phyloP scores from a whole-genome alignment of 495 filamentous ascomycete genomes.

The Aeminium ludgeri region DNA sequence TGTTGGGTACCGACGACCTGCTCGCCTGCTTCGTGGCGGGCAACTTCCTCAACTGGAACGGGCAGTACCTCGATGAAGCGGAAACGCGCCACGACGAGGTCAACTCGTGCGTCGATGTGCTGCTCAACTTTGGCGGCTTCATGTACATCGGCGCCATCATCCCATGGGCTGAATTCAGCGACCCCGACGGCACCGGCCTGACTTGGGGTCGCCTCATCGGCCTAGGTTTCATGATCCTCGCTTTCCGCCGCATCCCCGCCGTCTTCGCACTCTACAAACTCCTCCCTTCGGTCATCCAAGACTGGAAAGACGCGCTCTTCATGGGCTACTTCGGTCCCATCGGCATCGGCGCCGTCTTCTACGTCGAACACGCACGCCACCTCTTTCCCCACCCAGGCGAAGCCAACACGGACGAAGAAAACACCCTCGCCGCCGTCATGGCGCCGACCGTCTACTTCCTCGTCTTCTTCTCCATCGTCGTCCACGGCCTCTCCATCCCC shows the following conservation, averaged over 20 bases:
- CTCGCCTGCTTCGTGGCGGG: constrained; percentile 89
- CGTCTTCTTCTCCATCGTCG: constrained; percentile 69
- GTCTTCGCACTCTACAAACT: constrained; percentile 49
- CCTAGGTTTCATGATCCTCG: constrained; percentile 57
- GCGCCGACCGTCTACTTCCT: constrained; percentile 68
- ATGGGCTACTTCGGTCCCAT: not conserved
- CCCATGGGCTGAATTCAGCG: constrained; percentile 53
- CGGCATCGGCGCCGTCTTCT: constrained; percentile 40
- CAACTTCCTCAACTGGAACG: constrained; percentile 74
- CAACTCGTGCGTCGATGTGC: constrained; percentile 70
- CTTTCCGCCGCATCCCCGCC: constrained; percentile 63
- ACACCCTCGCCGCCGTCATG: constrained; percentile 41
- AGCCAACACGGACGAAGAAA: constrained; percentile 50
- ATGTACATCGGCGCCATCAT: constrained; percentile 80
- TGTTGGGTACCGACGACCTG: constrained; percentile 80
- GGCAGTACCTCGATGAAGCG: constrained; percentile 59
- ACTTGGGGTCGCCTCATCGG: constrained; percentile 51
- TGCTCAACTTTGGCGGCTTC: constrained; percentile 70
- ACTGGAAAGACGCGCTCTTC: constrained; percentile 53
- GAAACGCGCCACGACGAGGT: constrained; percentile 73
- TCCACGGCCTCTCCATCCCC: constrained; percentile 71
- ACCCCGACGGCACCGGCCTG: constrained; percentile 51
- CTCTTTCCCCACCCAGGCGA: constrained; percentile 38
- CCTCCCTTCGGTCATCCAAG: constrained; percentile 30
- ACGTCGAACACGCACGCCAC: constrained; percentile 58